phyloP scores from a whole-genome alignment of 768 basidiomycete genomes.

The Lactifluus volemus region DNA sequence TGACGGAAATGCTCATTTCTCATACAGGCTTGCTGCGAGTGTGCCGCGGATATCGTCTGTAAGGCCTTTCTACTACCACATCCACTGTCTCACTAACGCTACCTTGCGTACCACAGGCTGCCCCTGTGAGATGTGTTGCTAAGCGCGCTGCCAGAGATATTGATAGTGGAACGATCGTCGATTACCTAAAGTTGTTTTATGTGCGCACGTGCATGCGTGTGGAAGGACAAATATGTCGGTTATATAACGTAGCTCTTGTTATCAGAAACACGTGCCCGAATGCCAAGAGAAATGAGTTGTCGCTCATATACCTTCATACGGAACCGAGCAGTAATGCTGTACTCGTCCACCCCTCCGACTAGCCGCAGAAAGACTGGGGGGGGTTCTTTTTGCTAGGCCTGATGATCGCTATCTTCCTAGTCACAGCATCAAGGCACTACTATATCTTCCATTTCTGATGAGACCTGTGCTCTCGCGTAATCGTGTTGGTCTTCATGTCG shows the following conservation, averaged over 20 bases:
- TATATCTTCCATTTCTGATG: too few species aligned
- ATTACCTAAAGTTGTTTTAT: not conserved
- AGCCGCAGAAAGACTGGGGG: too few species aligned
- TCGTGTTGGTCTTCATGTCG: too few species aligned
- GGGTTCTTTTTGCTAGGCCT: too few species aligned
- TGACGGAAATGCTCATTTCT: not conserved
- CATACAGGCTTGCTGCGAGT: constrained; percentile 59
- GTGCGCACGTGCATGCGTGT: not conserved
- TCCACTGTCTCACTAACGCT: not conserved
- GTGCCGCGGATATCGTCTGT: constrained; percentile 64
- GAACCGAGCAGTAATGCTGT: too few species aligned
- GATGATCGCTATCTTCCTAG: too few species aligned
- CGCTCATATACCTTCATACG: too few species aligned
- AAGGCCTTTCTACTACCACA: constrained; percentile 23
- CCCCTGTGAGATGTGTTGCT: constrained; percentile 67
- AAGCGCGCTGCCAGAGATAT: not conserved
- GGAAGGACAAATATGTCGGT: not conserved
- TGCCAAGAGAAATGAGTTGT: too few species aligned
- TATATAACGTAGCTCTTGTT: not conserved
- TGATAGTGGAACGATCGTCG: not conserved
- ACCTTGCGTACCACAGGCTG: constrained; percentile 39
- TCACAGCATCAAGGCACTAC: too few species aligned
- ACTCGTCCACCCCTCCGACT: too few species aligned
- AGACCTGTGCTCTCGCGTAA: too few species aligned
- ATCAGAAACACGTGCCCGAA: not conserved